A percentile compares a stretch with the other conserved stretches of the same genome.
These are phyloP conservation scores for Colletotrichum ledebouriae DNA, from an alignment of 2,329 filamentous ascomycete species.

Conservation along the genomic window DNA sequence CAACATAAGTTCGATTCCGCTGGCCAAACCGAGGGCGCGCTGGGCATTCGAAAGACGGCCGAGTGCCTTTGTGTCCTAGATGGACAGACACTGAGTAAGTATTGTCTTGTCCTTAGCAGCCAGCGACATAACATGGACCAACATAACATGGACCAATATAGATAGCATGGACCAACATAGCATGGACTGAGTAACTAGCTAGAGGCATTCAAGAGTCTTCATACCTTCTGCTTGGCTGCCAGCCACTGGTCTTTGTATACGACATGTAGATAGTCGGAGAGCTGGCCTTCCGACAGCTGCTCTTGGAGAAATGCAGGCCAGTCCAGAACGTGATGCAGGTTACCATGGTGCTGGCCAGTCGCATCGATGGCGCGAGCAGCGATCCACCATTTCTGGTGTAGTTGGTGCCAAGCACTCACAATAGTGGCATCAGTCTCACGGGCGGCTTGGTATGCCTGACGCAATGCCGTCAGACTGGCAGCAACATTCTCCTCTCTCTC, in stretches of 20 bases:
- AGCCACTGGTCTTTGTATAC: background rate
- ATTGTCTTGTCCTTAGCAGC: too few species aligned
- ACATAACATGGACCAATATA: too few species aligned
- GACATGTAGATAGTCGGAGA: background rate
- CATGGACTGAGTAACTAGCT: too few species aligned
- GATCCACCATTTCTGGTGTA: background rate
- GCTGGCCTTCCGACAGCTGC: background rate
- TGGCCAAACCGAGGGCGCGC: background rate
- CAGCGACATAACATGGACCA: too few species aligned
- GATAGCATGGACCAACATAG: too few species aligned
- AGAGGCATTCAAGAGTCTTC: background rate
- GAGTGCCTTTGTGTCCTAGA: background rate
- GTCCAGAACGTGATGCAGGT: background rate
- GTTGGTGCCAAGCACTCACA: background rate
- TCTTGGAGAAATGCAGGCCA: background rate
- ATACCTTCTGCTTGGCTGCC: background rate
- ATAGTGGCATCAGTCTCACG: too few species aligned
- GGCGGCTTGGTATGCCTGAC: background rate
- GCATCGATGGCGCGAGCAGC: background rate
- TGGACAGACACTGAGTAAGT: too few species aligned
- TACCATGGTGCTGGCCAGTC: background rate
- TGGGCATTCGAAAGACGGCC: background rate
- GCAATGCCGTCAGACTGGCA: background rate
- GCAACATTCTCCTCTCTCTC: too few species aligned
- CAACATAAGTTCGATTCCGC: background rate